Percentiles rank a stretch among this genome's conserved stretches.
Conservation (phyloP, 768 basidiomycete species). For the Chalciporus pseudorubinellus region DNA sequence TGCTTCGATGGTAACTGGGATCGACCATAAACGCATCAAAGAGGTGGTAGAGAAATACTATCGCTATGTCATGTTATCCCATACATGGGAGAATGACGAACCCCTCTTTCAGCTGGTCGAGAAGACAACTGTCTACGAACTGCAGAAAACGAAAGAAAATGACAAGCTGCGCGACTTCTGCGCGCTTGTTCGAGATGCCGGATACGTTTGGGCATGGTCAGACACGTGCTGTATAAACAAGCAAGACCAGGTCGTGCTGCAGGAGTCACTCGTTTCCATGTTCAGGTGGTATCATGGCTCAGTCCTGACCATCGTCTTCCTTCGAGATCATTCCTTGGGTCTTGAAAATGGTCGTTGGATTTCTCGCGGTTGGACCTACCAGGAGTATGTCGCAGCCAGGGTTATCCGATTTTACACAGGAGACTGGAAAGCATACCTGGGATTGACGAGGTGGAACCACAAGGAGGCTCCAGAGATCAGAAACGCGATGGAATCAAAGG, state of each 20-base stretch:
- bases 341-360: slow-evolving; percentile 14
- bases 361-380: slow-evolving; percentile 8
- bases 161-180: slow-evolving; percentile 12
- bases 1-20: slow-evolving; percentile 3
- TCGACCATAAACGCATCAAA: slow-evolving; percentile 2
- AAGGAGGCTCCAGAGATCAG: neutral
- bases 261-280: slow-evolving; percentile 18
- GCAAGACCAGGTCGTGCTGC: neutral
- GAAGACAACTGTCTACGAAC: slow-evolving; percentile 4
- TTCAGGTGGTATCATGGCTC: slow-evolving; percentile 12
- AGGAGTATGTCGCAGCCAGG: neutral
- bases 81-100: slow-evolving; percentile 6
- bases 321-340: slow-evolving; percentile 2
- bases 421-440: neutral
- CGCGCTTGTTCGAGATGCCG: neutral
- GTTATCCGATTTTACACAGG: no score
- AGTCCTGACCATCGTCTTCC: slow-evolving; percentile 13
- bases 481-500: no score
- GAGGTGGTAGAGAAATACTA: slow-evolving; percentile 7
- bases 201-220: slow-evolving; percentile 15
- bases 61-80: slow-evolving; percentile 12
- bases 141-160: neutral
- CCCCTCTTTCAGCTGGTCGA: slow-evolving; percentile 6
- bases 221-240: slow-evolving; percentile 15
- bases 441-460: neutral